Evolutionary conservation across 352 stramenopile species (phyloP), one percentile per base, ranked within the genome.

Genomic region (Globisporangium emineosum): DNA sequence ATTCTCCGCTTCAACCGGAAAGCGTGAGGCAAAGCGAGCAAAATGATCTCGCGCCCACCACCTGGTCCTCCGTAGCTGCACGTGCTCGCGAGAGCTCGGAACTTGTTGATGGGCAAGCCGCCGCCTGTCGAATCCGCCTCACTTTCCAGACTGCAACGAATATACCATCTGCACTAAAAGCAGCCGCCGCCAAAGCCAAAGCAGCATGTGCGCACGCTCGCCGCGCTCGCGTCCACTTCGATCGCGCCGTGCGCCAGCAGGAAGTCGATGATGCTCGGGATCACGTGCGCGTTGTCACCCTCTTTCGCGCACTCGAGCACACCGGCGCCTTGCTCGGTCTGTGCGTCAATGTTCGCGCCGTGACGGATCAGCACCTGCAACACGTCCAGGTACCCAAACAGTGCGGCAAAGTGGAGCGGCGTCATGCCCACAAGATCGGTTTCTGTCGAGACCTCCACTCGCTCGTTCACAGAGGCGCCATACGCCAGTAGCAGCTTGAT

Each of bases 401-500:
- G 57, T 23, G 58, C 64, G 0, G 64, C 64, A 51, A 69, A 69
- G 52, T 69, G 64, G 13, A 69, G 57, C 37, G 64, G 64, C 58
- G 58, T 69, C 64, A 65, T 69, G 27, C 64, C 64, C 19, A 64
- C 51, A n/a, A 69, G 37, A 27, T 65, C 58, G 10, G 27, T 21
- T 19, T 40, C 42, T n/a, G 57, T 29, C 19, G 37, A 60, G 5
- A 9, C 15, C 32, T 64, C 56, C 25, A 63, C 63, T 40, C 62
- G 58, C 32, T 64, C 59, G 42, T 78, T 53, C 21, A 81, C 56
- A 0, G 57, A 25, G 1, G 71, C 71, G 12, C 71, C 71, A 27
- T 59, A 57, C 29, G 66, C 60, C 13, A 81, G 30, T 55, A 81
- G 33, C 25, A 67, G 62, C 37, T 74, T 65, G 40, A 81, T 57